These are phyloP conservation scores for Parastagonospora nodorum DNA, from an alignment of 2,329 filamentous ascomycete genomes.

Conservation along the genomic window DNA sequence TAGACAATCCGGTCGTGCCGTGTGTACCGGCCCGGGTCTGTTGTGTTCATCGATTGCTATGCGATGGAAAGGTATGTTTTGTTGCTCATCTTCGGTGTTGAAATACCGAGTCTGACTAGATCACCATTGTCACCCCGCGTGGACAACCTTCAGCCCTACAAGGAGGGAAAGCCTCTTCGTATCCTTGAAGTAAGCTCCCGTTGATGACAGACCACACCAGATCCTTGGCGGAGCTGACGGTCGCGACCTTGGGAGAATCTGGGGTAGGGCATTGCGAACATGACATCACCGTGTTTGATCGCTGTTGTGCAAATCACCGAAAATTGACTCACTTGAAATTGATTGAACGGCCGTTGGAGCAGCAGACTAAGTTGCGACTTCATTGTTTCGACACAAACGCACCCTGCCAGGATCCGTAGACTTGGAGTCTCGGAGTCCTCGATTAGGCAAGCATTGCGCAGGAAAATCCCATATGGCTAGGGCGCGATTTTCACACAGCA, in stretches of 20 bases:
- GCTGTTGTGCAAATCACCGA: neutral
- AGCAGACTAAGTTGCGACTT: slow-evolving; percentile 5
- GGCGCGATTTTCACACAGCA: slow-evolving; percentile 1
- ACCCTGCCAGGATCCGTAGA: slow-evolving; percentile 5
- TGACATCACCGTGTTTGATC: slow-evolving; percentile 2
- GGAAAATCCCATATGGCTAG: slow-evolving; percentile 9
- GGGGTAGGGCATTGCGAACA: slow-evolving; percentile 11
- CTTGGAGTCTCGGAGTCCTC: slow-evolving; percentile 11
- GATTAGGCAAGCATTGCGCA: slow-evolving; percentile 19
- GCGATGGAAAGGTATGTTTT: too few relatives aligned
- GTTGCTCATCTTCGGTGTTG: neutral
- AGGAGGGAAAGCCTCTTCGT: slow-evolving; percentile 17
- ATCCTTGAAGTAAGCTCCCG: slow-evolving; percentile 29
- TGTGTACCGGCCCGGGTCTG: too few relatives aligned
- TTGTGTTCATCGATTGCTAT: too few relatives aligned
- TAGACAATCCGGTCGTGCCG: too few relatives aligned
- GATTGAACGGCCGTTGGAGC: neutral
- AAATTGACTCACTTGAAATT: neutral
- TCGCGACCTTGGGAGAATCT: slow-evolving; percentile 9
- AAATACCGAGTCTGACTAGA: slow-evolving; percentile 5
- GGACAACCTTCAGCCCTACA: slow-evolving; percentile 24
- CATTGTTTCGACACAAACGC: slow-evolving; percentile 4
- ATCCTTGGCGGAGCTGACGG: slow-evolving; percentile 28
- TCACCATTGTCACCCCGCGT: slow-evolving; percentile 11
- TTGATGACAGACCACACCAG: slow-evolving; percentile 18